phyloP scores from a whole-genome alignment of 306 rosid species.

The Abrus pulchellus region DNA sequence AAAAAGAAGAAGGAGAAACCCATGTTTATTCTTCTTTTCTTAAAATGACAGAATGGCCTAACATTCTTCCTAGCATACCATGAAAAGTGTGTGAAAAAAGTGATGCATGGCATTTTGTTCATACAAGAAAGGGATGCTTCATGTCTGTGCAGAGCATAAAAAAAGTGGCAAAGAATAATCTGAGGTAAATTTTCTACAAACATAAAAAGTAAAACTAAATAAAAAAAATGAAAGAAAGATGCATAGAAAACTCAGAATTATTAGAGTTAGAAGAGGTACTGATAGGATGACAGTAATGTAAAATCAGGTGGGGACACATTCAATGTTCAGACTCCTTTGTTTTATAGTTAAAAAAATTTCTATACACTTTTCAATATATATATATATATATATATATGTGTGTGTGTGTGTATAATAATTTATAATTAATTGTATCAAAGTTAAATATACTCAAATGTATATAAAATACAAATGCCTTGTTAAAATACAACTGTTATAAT shows the following conservation, averaged over 20 bases:
- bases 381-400: no score
- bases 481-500: no score
- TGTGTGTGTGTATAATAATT: no score
- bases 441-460: no score
- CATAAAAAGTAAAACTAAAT: background rate
- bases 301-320: background rate
- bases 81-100: conserved; percentile 52
- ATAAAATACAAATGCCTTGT: no score
- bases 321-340: no score
- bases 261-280: no score
- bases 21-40: background rate
- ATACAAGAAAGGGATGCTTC: conserved; percentile 35
- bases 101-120: conserved; percentile 46
- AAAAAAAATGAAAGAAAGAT: no score
- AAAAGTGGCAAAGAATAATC: conserved; percentile 14
- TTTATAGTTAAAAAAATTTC: no score
- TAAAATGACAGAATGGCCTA: background rate
- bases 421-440: no score
- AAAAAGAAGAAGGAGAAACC: background rate
- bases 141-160: conserved; percentile 29
- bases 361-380: no score
- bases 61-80: conserved; percentile 22
- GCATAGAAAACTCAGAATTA: no score
- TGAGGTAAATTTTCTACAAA: conserved; percentile 25
- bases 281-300: background rate